phyloP scores from a whole-genome alignment of 768 basidiomycete genomes.

The Rhodotorula taiwanensis region DNA sequence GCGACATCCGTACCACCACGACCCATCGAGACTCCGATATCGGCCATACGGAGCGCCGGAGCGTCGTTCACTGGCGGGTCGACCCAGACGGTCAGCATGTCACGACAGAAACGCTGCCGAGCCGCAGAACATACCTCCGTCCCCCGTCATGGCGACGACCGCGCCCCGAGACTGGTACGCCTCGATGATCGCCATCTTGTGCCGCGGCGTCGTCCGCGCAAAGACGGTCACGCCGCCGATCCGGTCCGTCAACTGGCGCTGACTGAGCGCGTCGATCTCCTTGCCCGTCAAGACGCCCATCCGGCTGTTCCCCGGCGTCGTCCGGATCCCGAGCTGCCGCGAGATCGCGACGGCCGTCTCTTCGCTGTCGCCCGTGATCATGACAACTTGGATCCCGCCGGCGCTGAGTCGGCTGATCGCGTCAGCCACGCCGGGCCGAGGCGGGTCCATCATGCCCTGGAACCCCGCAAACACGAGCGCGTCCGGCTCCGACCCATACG shows the following conservation, averaged over 20 bases:
- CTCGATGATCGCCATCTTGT: conserved; percentile 95
- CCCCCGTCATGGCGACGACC: conserved; percentile 95
- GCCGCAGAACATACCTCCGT: conserved; percentile 61
- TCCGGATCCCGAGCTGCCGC: conserved; percentile 68
- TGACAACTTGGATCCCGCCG: conserved; percentile 90
- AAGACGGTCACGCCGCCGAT: conserved; percentile 80
- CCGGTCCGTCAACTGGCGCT: conserved; percentile 70
- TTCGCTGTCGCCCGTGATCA: conserved; percentile 96
- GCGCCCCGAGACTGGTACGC: conserved; percentile 83
- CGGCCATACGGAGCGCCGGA: conserved; percentile 93
- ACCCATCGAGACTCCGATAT: conserved; percentile 97
- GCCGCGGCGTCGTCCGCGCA: conserved; percentile 89
- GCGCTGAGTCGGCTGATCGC: conserved; percentile 71
- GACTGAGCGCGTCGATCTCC: conserved; percentile 75
- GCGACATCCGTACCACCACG: conserved; percentile 98
- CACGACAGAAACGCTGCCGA: too few species aligned
- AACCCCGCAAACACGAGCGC: conserved; percentile 79
- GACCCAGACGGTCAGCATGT: not conserved
- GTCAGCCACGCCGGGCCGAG: conserved; percentile 84
- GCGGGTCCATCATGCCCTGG: conserved; percentile 92
- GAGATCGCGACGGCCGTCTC: conserved; percentile 85
- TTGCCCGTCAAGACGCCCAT: conserved; percentile 62
- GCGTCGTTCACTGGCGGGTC: conserved; percentile 75
- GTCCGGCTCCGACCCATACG: conserved; percentile 60
- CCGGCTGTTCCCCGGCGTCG: conserved; percentile 48